phyloP scores from a whole-genome alignment of 768 basidiomycete species.

The Megacollybia marginata region DNA sequence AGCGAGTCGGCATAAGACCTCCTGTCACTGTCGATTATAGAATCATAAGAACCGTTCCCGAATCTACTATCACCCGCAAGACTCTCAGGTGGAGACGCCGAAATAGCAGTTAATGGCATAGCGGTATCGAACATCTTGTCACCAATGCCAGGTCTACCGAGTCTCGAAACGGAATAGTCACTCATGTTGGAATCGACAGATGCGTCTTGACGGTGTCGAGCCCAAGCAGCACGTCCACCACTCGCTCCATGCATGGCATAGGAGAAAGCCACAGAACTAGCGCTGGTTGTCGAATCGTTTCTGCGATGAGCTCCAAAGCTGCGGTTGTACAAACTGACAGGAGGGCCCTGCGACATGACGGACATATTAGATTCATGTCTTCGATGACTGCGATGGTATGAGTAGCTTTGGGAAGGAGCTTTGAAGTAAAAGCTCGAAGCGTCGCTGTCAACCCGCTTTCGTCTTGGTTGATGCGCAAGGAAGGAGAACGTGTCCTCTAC shows the following conservation, averaged over 20 bases:
- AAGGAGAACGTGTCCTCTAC: constrained; percentile 76
- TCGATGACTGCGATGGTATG: constrained; percentile 42
- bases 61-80: constrained; percentile 7
- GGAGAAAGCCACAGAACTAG: constrained; percentile 49
- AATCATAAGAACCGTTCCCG: constrained; percentile 49
- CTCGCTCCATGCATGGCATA: constrained; percentile 46
- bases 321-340: constrained; percentile 67
- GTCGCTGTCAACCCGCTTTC: constrained; percentile 64
- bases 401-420: constrained; percentile 25
- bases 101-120: constrained; percentile 55
- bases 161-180: constrained; percentile 48
- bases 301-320: constrained; percentile 43
- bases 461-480: constrained; percentile 24
- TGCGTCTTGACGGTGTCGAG: constrained; percentile 44
- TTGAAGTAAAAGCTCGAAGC: constrained; percentile 74
- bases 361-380: constrained; percentile 60
- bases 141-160: constrained; percentile 67
- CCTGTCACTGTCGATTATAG: constrained; percentile 51
- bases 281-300: constrained; percentile 52
- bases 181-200: constrained; percentile 65
- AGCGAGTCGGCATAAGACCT: constrained; percentile 40
- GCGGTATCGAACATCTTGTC: constrained; percentile 81
- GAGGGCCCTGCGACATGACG: constrained; percentile 48
- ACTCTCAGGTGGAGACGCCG: constrained; percentile 45
- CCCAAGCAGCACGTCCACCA: constrained; percentile 54